Evolutionary conservation across 2,329 filamentous ascomycete species (phyloP).

Genomic region (Simplicillium sp.): DNA sequence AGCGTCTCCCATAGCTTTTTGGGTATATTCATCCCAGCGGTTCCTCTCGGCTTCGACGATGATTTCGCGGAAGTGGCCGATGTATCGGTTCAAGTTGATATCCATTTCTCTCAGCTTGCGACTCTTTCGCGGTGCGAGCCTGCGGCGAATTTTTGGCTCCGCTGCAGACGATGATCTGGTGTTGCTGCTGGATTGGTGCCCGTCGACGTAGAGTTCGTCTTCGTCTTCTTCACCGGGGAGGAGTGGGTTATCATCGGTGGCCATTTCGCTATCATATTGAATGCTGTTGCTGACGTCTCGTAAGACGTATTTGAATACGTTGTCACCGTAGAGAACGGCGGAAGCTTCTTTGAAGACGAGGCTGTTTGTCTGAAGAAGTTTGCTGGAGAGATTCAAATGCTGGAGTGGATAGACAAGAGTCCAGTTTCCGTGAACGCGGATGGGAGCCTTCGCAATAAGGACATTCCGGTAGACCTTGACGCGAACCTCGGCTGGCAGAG

Average conservation of each 20-base stretch:
- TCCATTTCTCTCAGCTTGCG: not conserved
- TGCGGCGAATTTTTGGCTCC: not conserved
- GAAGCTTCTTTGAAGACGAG: conserved; percentile 25
- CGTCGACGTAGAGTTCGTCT: not conserved
- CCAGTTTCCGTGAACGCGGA: conserved; percentile 25
- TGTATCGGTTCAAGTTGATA: conserved; percentile 25
- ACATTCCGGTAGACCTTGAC: conserved; percentile 20
- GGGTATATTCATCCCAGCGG: conserved; percentile 17
- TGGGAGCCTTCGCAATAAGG: conserved; percentile 18
- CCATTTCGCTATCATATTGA: conserved; percentile 9
- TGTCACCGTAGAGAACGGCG: conserved; percentile 35
- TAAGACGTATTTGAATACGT: conserved; percentile 36
- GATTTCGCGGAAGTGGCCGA: conserved; percentile 29
- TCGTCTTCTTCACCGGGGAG: conserved; percentile 10
- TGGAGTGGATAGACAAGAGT: conserved; percentile 16
- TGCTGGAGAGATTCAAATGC: conserved; percentile 18
- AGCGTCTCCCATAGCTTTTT: conserved; percentile 22
- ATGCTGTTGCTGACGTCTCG: conserved; percentile 22
- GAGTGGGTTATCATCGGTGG: conserved; percentile 9
- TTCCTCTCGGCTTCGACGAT: conserved; percentile 32
- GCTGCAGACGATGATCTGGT: not conserved
- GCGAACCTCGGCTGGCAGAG: conserved; percentile 19
- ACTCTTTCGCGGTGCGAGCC: not conserved
- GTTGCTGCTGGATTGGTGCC: not conserved
- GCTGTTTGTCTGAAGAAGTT: conserved; percentile 26